A percentile compares a stretch with the other conserved stretches of the same genome.
Evolutionary conservation across 345 rosid species (phyloP).

Genomic region (Eucalyptus lansdowneana): DNA sequence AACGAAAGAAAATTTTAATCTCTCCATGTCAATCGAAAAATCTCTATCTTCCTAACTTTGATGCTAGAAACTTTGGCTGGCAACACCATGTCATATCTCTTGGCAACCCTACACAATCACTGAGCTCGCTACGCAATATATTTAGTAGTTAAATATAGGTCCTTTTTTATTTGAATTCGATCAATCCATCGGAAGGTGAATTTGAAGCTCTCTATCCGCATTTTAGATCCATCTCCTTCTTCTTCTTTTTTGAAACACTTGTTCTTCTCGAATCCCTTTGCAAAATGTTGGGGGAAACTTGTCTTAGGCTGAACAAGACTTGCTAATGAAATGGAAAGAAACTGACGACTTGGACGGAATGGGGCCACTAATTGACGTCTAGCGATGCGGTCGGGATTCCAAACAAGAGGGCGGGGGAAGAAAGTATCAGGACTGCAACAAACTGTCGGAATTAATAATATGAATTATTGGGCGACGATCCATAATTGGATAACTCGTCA

Average conservation of each 20-base stretch:
- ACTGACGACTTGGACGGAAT: neutral
- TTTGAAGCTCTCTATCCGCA: neutral
- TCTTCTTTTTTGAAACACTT: neutral
- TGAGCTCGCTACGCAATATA: accelerated
- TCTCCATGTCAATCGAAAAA: neutral
- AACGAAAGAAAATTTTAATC: neutral
- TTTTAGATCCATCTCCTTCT: neutral
- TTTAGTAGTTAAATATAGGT: neutral
- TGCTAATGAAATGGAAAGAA: neutral
- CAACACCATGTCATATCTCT: neutral
- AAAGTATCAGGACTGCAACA: neutral
- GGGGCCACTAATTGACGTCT: neutral
- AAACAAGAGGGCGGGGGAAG: neutral
- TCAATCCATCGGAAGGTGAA: neutral
- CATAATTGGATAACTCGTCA: neutral
- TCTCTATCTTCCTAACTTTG: neutral
- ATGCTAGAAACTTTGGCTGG: neutral
- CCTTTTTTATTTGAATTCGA: neutral
- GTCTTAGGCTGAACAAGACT: neutral
- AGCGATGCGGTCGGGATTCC: neutral
- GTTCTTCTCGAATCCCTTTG: neutral
- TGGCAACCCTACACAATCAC: neutral
- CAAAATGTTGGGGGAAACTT: neutral
- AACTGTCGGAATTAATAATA: neutral
- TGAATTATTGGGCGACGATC: neutral